Evolutionary conservation across 345 rosid species (phyloP).

Genomic region (Populus simonii): DNA sequence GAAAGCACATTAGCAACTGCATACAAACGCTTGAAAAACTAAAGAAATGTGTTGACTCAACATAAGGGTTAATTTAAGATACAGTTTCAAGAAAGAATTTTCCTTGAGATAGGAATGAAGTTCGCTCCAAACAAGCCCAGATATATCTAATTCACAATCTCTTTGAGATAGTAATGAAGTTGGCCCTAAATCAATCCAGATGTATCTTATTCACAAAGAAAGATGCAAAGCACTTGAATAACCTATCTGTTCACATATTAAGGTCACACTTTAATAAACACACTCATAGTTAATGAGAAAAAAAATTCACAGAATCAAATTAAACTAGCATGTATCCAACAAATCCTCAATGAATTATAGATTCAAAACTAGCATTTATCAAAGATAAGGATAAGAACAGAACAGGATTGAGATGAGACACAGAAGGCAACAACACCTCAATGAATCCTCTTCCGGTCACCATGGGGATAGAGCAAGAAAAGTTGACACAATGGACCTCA

Average conservation of each 20-base stretch:
- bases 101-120: neutral
- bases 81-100: neutral
- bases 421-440: conserved; percentile 54
- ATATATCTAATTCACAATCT: neutral
- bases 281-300: neutral
- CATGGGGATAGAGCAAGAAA: conserved; percentile 66
- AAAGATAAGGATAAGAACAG: neutral
- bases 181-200: neutral
- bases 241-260: neutral
- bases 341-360: neutral
- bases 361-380: neutral
- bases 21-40: neutral
- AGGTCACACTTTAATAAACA: neutral
- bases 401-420: conserved; percentile 14
- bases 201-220: neutral
- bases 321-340: neutral
- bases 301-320: neutral
- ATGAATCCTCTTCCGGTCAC: conserved; percentile 83
- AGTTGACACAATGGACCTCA: conserved; percentile 56
- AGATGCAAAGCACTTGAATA: neutral
- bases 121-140: neutral
- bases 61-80: neutral
- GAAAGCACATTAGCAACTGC: neutral
- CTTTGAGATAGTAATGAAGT: neutral
- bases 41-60: neutral